Percentiles rank a stretch among this genome's conserved stretches.
phyloP scores from a whole-genome alignment of 305 asterid species.

The Fraxinus paxiana region DNA sequence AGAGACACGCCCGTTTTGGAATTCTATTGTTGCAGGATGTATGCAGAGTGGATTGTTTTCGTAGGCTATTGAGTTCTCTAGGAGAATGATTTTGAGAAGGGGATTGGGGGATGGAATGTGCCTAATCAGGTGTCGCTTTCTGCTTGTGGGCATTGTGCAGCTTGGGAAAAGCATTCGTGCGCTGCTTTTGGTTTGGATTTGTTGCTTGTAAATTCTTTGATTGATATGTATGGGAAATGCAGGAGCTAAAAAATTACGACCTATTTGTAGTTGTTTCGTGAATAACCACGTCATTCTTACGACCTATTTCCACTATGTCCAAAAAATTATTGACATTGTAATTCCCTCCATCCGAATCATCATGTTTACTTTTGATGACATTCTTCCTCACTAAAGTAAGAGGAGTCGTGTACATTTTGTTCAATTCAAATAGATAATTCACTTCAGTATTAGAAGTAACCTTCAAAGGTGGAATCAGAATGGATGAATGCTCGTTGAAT shows the following conservation, averaged over 20 bases:
- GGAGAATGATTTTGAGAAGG: constrained; percentile 58
- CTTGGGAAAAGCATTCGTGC: constrained; percentile 70
- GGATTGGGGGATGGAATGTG: constrained; percentile 27
- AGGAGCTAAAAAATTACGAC: constrained; percentile 52
- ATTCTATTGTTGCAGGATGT: constrained; percentile 68
- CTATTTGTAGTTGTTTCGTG: constrained; percentile 32
- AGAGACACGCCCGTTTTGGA: constrained; percentile 78
- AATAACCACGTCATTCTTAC: no score
- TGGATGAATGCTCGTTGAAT: no score
- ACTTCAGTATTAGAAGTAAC: no score
- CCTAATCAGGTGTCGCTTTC: constrained; percentile 69
- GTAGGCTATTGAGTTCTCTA: constrained; percentile 55
- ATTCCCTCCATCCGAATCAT: no score
- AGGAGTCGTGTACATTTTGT: no score
- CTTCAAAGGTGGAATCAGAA: no score
- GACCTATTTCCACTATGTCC: no score
- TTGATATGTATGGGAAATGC: constrained; percentile 87
- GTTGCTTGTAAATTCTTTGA: constrained; percentile 47
- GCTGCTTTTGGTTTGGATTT: constrained; percentile 34
- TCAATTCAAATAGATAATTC: no score
- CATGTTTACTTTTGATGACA: no score
- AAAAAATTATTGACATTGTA: no score
- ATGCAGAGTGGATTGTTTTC: constrained; percentile 64
- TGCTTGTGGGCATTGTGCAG: constrained; percentile 56
- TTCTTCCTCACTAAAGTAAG: no score